Percentiles rank a stretch among this genome's conserved stretches.
phyloP scores from a whole-genome alignment of 345 rosid species.

The Draba incana region DNA sequence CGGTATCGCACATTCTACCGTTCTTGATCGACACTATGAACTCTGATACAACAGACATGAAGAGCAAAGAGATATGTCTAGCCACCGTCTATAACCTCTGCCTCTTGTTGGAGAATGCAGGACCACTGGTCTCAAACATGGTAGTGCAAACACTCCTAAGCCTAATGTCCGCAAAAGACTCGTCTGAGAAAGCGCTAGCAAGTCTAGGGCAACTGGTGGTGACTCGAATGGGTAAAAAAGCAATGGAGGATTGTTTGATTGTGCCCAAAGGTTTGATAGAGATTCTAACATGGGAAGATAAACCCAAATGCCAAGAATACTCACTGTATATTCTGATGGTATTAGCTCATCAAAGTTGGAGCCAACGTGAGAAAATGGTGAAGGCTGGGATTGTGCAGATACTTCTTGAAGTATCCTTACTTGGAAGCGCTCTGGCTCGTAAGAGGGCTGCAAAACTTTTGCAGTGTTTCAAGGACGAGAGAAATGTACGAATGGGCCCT shows the following conservation, averaged over 20 bases:
- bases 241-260: slow-evolving; percentile 56
- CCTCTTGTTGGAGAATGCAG: slow-evolving; percentile 65
- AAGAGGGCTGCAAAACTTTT: slow-evolving; percentile 80
- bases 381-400: slow-evolving; percentile 77
- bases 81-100: slow-evolving; percentile 63
- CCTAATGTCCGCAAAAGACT: slow-evolving; percentile 48
- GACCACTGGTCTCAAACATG: slow-evolving; percentile 56
- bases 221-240: slow-evolving; percentile 77
- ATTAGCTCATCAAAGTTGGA: slow-evolving; percentile 81
- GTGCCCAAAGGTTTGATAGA: slow-evolving; percentile 74
- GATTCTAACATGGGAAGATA: slow-evolving; percentile 85
- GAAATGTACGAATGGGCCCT: slow-evolving; percentile 76
- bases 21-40: slow-evolving; percentile 58
- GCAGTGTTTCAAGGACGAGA: slow-evolving; percentile 93
- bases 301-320: slow-evolving; percentile 81
- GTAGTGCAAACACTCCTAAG: slow-evolving; percentile 54
- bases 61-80: slow-evolving; percentile 63
- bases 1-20: slow-evolving; percentile 52
- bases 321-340: slow-evolving; percentile 80
- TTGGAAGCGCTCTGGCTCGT: slow-evolving; percentile 79
- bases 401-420: slow-evolving; percentile 66
- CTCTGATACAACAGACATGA: slow-evolving; percentile 46
- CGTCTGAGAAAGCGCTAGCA: slow-evolving; percentile 75
- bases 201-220: slow-evolving; percentile 75
- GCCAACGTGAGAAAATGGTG: slow-evolving; percentile 70